Evolutionary conservation across 306 rosid genomes (phyloP), one percentile per base, ranked within the genome.

Genomic region (Quercus engelmannii): DNA sequence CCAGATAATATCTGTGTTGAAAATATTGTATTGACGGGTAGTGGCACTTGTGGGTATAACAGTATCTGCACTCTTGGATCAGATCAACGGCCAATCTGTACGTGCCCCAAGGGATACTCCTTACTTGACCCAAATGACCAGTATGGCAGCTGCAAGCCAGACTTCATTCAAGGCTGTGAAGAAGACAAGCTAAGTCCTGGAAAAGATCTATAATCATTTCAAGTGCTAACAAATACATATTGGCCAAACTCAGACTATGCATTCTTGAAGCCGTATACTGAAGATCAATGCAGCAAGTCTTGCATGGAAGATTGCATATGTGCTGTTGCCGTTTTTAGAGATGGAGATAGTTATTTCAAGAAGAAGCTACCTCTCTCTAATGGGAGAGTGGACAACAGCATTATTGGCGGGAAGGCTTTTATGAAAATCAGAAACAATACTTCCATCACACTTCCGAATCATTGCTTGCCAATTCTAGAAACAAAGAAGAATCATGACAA

Each of bases 331-430:
- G 4, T 31, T 31, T 31, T 31, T 4, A 31, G 33, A 31, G 30
- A 3, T 28, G 30, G 30, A 28, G 1, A 30, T 19, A 28, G 49
- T 1, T 85, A 86, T 65, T 70, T 76, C 81, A 79, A 76, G 76
- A 83, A 83, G 68, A 82, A 74, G 65, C 72, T 17, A 35, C 91
- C 91, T 6, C 81, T 85, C 23, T 63, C 80, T 0, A 78, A 55
- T 41, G 88, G 87, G 2, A 55, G 74, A 65, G 35, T 12, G 0
- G 76, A 70, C 41, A 56, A 28, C 3, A 43, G 1, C 51, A 11
- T 43, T 43, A 0, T 8, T 43, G 51, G 51, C 1, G 3, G 3
- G 51, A 33, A 52, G 43, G 58, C 82, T 56, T 10, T 79, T 5
- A 19, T 88, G 25, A 88, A 88, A 74, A 26, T 82, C 51, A 86